phyloP scores from a whole-genome alignment of 106 monocot species.

The Hemerocallis citrina region DNA sequence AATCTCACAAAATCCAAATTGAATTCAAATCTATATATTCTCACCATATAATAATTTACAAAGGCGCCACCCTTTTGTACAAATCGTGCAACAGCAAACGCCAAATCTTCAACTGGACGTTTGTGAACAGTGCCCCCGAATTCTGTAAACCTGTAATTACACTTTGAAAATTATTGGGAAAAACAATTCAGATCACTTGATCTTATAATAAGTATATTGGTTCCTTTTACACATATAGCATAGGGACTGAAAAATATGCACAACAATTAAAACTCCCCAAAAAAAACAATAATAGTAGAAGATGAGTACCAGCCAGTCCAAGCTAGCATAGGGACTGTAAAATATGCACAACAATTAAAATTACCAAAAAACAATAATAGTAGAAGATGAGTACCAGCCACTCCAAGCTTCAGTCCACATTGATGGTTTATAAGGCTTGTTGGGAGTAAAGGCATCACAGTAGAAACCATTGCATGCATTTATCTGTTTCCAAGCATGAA shows the following conservation, averaged over 20 bases:
- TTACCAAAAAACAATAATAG: not conserved
- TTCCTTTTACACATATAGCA: no score
- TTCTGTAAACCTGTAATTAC: slow-evolving; percentile 74
- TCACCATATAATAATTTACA: slow-evolving; percentile 93
- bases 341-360: no score
- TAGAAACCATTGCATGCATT: slow-evolving; percentile 98
- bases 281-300: no score
- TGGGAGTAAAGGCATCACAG: slow-evolving; percentile 82
- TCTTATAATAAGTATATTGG: no score
- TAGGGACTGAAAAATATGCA: no score
- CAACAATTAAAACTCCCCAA: no score
- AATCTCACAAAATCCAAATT: not conserved
- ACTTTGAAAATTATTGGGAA: not conserved
- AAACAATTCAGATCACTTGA: not conserved
- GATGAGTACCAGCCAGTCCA: no score
- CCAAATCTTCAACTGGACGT: slow-evolving; percentile 88
- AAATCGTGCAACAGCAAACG: slow-evolving; percentile 91
- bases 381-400: slow-evolving; percentile 62
- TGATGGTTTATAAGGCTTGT: slow-evolving; percentile 81
- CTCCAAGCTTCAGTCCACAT: slow-evolving; percentile 99
- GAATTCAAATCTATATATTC: not conserved
- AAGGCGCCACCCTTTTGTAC: slow-evolving; percentile 91
- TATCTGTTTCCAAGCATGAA: slow-evolving; percentile 35
- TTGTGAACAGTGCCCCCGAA: slow-evolving; percentile 73
- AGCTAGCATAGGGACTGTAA: not conserved